These are phyloP conservation scores for Dactylis glomerata DNA, from an alignment of 176 grass and related monocot genomes.

Conservation along the genomic window DNA sequence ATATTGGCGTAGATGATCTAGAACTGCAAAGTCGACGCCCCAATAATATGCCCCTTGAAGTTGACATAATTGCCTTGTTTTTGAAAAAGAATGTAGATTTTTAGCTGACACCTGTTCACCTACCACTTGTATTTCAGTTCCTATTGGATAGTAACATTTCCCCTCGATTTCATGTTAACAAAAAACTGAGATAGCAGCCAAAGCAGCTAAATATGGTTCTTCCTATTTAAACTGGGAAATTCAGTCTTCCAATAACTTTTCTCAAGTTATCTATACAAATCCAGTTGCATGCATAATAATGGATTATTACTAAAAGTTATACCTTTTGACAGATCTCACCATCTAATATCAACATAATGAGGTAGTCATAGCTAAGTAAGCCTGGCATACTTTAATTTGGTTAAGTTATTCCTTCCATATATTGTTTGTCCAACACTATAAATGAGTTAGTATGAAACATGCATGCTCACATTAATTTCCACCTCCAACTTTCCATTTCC, in stretches of 20 bases:
- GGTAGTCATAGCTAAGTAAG: background rate
- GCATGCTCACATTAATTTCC: background rate
- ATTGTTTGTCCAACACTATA: background rate
- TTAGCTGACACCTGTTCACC: background rate
- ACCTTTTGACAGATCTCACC: background rate
- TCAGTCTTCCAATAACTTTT: background rate
- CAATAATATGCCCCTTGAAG: background rate
- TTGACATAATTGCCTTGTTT: background rate
- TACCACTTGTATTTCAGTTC: background rate
- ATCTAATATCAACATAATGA: slow-evolving; percentile 4
- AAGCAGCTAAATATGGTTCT: background rate
- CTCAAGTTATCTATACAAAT: background rate
- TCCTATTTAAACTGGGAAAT: background rate
- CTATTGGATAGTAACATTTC: background rate
- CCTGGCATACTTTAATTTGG: background rate
- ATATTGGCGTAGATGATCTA: background rate
- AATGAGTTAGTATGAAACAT: background rate
- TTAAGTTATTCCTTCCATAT: background rate
- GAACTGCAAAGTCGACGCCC: background rate
- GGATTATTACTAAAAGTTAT: background rate
- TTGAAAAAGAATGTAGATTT: background rate
- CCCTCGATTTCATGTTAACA: background rate
- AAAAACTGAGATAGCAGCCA: background rate
- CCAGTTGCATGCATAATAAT: background rate
- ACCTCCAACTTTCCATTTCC: background rate